Conservation (phyloP, 140 eudicot genomes). For the Cichorium intybus region DNA sequence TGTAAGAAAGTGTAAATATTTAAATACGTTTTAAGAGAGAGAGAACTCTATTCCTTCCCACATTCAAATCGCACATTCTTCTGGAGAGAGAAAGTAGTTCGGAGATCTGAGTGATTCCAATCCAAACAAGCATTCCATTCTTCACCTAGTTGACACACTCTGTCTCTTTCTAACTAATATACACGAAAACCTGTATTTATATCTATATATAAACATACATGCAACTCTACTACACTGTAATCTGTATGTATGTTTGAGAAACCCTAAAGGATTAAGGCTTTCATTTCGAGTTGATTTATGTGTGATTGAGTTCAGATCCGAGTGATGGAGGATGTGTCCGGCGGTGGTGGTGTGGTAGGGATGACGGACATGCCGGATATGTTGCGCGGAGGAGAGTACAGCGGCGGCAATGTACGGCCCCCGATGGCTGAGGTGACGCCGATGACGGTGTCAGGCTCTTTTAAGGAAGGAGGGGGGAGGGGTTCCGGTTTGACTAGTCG, state of each 20-base stretch:
- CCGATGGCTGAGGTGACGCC: conserved; percentile 44
- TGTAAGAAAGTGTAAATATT: conserved; percentile 31
- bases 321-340: conserved; percentile 30
- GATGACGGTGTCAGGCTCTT: conserved; percentile 59
- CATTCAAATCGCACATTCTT: conserved; percentile 19
- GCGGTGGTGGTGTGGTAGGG: conserved; percentile 10
- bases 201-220: not conserved
- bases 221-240: not conserved
- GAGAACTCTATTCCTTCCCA: conserved; percentile 8
- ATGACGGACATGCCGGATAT: conserved; percentile 54
- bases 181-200: conserved; percentile 5
- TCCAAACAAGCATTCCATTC: conserved; percentile 15
- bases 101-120: conserved; percentile 7
- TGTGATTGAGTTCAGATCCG: conserved; percentile 37
- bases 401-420: conserved; percentile 51
- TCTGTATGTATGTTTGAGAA: conserved; percentile 9
- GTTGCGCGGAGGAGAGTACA: conserved; percentile 46
- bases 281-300: conserved; percentile 32
- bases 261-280: conserved; percentile 25
- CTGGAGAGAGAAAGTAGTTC: conserved; percentile 8
- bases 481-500: conserved; percentile 38
- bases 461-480: conserved; percentile 55
- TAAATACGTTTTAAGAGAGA: conserved; percentile 11
- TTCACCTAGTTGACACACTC: conserved; percentile 19
- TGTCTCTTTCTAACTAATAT: conserved; percentile 10